phyloP scores from a whole-genome alignment of 1,139 yeast species.

The Taiozyma sp. region DNA sequence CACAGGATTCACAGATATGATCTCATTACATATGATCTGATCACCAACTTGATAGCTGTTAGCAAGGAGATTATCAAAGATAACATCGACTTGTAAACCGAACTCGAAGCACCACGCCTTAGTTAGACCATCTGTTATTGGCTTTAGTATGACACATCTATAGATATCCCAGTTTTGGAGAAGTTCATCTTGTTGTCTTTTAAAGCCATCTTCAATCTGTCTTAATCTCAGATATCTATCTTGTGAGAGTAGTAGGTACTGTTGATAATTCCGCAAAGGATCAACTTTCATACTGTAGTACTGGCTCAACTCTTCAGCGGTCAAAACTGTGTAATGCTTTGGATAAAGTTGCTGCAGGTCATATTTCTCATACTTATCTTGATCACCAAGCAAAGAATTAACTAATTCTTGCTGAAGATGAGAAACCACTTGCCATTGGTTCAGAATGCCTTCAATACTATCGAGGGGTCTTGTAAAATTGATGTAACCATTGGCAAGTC shows the following conservation, averaged over 20 bases:
- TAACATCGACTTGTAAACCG: constrained; percentile 41
- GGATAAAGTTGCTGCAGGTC: constrained; percentile 12
- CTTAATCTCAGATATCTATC: constrained; percentile 1
- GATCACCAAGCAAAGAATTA: constrained; percentile 9
- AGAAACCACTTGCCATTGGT: constrained; percentile 27
- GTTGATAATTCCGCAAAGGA: constrained; percentile 6
- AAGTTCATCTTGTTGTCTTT: not conserved
- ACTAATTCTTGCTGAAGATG: constrained; percentile 20
- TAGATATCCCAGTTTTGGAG: constrained; percentile 14
- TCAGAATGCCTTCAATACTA: constrained; percentile 28
- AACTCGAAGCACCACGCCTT: constrained; percentile 40
- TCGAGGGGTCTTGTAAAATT: constrained; percentile 23
- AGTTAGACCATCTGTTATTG: constrained; percentile 15
- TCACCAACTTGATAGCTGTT: constrained; percentile 34
- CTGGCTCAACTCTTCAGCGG: constrained; percentile 4
- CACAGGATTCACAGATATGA: constrained; percentile 34
- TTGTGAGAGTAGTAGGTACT: not conserved
- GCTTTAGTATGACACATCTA: constrained; percentile 22
- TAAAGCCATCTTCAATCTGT: not conserved
- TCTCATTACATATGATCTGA: constrained; percentile 34
- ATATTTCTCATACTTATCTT: constrained; percentile 11
- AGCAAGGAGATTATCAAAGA: not conserved
- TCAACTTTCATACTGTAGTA: constrained; percentile 9
- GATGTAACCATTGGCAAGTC: constrained; percentile 23
- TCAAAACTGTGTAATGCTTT: constrained; percentile 6